A percentile compares a stretch with the other conserved stretches of the same genome.
phyloP scores from a whole-genome alignment of 352 stramenopile genomes.

The Thalassiosira livingstoniorum region DNA sequence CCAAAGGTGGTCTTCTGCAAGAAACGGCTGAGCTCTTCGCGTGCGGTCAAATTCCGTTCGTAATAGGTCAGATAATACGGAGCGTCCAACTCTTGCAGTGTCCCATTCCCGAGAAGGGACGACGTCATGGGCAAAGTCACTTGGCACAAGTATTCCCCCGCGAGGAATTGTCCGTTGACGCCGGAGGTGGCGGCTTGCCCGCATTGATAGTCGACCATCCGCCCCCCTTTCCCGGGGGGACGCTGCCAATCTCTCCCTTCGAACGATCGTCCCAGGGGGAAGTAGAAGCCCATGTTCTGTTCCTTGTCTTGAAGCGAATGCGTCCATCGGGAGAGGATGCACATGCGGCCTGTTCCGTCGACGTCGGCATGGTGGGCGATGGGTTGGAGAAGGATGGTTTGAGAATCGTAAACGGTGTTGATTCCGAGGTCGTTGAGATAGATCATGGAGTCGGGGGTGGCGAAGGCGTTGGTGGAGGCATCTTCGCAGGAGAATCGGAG shows the following conservation, averaged over 20 bases:
- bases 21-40: constrained; percentile 51
- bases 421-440: constrained; percentile 31
- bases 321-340: too few species aligned
- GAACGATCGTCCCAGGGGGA: constrained; percentile 13
- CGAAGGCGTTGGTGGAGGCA: not conserved
- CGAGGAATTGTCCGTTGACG: constrained; percentile 38
- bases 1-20: constrained; percentile 62
- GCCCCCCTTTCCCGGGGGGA: too few species aligned
- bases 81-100: constrained; percentile 13
- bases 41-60: constrained; percentile 29
- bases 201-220: constrained; percentile 30
- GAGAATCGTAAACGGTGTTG: too few species aligned
- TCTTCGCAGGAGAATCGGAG: not conserved
- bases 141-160: constrained; percentile 57
- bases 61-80: constrained; percentile 68
- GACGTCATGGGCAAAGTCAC: constrained; percentile 46
- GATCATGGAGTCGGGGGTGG: constrained; percentile 21
- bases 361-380: too few species aligned
- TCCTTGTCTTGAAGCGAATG: too few species aligned
- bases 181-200: constrained; percentile 48
- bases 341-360: too few species aligned
- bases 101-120: constrained; percentile 13
- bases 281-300: constrained; percentile 14
- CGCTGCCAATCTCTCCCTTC: too few species aligned
- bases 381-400: too few species aligned